These are phyloP conservation scores for Pyrus communis DNA, from an alignment of 306 rosid species.

Conservation along the genomic window DNA sequence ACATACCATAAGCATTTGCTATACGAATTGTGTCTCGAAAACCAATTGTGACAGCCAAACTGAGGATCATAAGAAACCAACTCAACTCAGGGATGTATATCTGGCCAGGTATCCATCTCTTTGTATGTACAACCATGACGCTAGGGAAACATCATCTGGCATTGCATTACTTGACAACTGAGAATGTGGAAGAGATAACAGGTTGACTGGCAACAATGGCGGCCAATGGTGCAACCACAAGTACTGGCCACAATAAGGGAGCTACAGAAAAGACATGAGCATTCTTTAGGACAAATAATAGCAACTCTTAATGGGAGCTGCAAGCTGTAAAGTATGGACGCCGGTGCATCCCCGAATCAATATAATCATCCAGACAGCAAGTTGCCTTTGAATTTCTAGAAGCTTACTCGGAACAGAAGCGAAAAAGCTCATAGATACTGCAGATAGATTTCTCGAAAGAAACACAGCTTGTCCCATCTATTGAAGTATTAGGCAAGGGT, in stretches of 20 bases:
- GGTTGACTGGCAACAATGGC: conserved; percentile 69
- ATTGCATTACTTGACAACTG: conserved; percentile 65
- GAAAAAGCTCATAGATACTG: conserved; percentile 63
- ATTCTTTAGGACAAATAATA: conserved; percentile 18
- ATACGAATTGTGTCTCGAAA: conserved; percentile 40
- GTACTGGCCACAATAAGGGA: conserved; percentile 66
- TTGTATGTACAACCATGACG: conserved; percentile 62
- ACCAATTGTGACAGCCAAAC: conserved; percentile 57
- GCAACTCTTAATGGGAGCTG: neutral
- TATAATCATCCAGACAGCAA: neutral
- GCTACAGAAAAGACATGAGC: conserved; percentile 50
- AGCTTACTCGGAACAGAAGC: conserved; percentile 83
- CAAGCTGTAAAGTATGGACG: neutral
- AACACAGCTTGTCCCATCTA: conserved; percentile 96
- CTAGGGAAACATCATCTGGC: conserved; percentile 85
- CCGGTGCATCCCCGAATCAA: neutral
- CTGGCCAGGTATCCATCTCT: conserved; percentile 84
- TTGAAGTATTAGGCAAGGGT: conserved; percentile 75
- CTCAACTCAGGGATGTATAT: conserved; percentile 79
- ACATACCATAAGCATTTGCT: conserved; percentile 72
- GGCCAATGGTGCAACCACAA: conserved; percentile 58
- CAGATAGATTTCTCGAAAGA: conserved; percentile 68
- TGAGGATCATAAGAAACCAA: conserved; percentile 73
- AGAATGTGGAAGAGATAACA: conserved; percentile 63
- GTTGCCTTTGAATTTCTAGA: conserved; percentile 10